A percentile compares a stretch with the other conserved stretches of the same genome.
Evolutionary conservation across 2,329 filamentous ascomycete genomes (phyloP).

Genomic region (Monosporascus sp.): DNA sequence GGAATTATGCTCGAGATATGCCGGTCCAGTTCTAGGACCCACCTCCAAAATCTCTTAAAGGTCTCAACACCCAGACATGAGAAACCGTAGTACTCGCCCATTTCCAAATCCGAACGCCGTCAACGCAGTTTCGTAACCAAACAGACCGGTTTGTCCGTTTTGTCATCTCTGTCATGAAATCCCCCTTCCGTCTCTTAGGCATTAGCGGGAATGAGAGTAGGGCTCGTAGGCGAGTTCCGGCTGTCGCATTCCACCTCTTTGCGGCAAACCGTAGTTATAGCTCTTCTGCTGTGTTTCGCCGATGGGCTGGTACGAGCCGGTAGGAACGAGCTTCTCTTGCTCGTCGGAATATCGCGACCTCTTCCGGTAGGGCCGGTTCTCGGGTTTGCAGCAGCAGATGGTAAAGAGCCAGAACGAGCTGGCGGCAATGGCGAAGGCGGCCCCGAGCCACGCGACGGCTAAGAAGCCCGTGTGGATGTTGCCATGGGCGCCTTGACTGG

Average conservation of each 20-base stretch:
- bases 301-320: conserved; percentile 40
- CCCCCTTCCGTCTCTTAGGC: background rate
- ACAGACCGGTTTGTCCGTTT: background rate
- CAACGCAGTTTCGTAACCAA: conserved; percentile 5
- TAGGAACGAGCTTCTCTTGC: conserved; percentile 47
- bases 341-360: conserved; percentile 25
- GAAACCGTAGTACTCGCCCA: background rate
- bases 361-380: conserved; percentile 34
- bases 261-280: conserved; percentile 33
- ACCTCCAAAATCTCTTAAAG: background rate
- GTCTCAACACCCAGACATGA: background rate
- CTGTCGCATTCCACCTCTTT: conserved; percentile 34
- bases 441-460: conserved; percentile 70
- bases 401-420: conserved; percentile 88
- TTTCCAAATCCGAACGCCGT: conserved; percentile 10
- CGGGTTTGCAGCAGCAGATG: conserved; percentile 81
- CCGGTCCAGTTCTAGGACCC: background rate
- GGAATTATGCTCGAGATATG: background rate
- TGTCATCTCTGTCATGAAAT: background rate
- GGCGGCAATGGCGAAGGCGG: conserved; percentile 68
- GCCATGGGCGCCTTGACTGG: conserved; percentile 65
- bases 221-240: conserved; percentile 58
- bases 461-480: conserved; percentile 66
- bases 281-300: conserved; percentile 30
- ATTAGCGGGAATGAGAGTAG: conserved; percentile 51